phyloP scores from a whole-genome alignment of 208 protist genomes.

The Leishmania amazonensis region DNA sequence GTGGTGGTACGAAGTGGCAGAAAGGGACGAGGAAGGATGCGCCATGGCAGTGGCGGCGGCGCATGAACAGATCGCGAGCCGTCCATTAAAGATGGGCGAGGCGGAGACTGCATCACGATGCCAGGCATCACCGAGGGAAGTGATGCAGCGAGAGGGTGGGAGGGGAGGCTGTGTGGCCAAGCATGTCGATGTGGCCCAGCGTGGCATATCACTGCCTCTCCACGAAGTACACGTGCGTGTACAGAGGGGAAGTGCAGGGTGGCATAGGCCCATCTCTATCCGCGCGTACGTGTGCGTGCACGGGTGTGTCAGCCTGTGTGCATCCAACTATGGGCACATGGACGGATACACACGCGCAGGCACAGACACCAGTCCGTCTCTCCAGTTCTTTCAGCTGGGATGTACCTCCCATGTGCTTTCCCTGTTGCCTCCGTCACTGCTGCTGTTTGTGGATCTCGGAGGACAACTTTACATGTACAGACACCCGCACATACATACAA shows the following conservation, averaged over 20 bases:
- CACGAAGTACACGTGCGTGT: background rate
- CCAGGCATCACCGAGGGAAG: background rate
- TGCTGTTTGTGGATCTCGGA: background rate
- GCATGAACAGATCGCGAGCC: background rate
- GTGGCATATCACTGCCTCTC: background rate
- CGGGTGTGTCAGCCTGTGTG: no score
- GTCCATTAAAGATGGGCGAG: background rate
- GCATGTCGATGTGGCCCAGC: background rate
- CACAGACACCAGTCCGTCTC: background rate
- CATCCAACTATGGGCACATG: no score
- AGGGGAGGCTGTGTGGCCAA: background rate
- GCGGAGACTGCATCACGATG: background rate
- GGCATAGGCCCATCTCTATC: background rate
- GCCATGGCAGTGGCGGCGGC: background rate
- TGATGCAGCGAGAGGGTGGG: background rate
- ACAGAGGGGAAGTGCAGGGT: background rate
- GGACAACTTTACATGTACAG: conserved; percentile 2
- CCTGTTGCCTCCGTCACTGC: background rate
- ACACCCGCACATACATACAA: background rate
- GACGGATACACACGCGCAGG: no score
- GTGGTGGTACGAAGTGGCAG: background rate
- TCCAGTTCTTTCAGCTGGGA: background rate
- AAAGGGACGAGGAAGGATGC: background rate
- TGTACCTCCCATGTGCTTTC: background rate
- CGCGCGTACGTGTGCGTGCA: background rate